phyloP scores from a whole-genome alignment of 2,329 filamentous ascomycete genomes.

The Ophiostoma himal-ulmi region DNA sequence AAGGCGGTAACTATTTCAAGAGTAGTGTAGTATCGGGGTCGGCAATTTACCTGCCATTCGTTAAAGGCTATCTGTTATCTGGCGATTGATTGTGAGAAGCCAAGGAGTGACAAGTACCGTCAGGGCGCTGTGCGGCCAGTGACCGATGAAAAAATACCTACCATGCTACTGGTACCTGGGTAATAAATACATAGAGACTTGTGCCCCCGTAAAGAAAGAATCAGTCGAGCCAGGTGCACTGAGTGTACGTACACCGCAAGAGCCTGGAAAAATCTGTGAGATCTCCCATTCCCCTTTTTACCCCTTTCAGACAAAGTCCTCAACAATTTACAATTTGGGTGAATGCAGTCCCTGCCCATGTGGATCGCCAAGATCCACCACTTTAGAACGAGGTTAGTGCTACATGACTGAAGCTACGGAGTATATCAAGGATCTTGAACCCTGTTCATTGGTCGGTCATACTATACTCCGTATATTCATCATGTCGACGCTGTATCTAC shows the following conservation, averaged over 20 bases:
- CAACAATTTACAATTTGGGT: conserved; percentile 13
- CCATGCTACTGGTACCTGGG: conserved; percentile 1
- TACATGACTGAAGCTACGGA: conserved; percentile 1
- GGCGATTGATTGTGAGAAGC: not conserved
- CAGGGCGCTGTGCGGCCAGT: not conserved
- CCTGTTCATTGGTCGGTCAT: conserved; percentile 11
- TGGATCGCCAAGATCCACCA: conserved; percentile 12
- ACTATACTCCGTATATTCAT: conserved; percentile 12
- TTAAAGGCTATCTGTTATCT: conserved; percentile 2
- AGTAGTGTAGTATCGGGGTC: conserved; percentile 4
- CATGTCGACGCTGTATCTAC: conserved; percentile 6
- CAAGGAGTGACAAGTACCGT: not conserved
- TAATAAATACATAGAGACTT: not conserved
- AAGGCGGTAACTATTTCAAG: not conserved
- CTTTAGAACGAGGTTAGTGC: not conserved
- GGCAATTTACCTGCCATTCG: conserved; percentile 9
- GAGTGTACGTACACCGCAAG: conserved; percentile 9
- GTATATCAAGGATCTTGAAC: conserved; percentile 9
- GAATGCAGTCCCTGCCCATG: conserved; percentile 12
- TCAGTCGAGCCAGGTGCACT: not conserved
- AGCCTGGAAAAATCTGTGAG: conserved; percentile 1
- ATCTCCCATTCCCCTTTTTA: conserved; percentile 9
- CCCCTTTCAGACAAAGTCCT: conserved; percentile 14
- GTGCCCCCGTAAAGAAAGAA: not conserved
- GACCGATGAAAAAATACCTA: not conserved